Evolutionary conservation across 2,329 filamentous ascomycete genomes (phyloP).

Genomic region (Clarireedia homoeocarpa): DNA sequence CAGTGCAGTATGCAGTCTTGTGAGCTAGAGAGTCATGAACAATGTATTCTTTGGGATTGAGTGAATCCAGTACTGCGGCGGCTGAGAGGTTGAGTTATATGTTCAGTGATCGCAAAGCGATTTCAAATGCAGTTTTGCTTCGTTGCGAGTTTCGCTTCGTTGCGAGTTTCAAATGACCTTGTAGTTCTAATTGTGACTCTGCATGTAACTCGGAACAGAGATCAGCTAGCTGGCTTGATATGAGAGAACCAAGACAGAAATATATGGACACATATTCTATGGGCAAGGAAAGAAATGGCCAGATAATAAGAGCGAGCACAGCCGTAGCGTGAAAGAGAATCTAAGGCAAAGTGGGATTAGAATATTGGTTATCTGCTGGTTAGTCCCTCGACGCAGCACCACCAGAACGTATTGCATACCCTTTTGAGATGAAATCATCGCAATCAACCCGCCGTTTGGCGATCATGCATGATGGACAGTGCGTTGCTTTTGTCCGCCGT

Average conservation of each 20-base stretch:
- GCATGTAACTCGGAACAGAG: neutral
- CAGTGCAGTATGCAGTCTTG: neutral
- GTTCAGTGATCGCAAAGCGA: no score
- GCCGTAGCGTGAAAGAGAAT: no score
- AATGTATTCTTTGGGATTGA: no score
- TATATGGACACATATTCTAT: neutral
- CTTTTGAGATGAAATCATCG: neutral
- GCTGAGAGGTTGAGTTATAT: no score
- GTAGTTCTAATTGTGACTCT: neutral
- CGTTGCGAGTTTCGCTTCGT: neutral
- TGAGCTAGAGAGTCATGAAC: neutral
- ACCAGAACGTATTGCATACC: neutral
- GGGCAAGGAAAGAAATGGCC: neutral
- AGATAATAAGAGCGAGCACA: neutral
- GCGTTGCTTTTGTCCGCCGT: no score
- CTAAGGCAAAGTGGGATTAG: neutral
- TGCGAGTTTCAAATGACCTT: slow-evolving; percentile 2
- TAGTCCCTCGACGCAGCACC: neutral
- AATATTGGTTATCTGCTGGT: neutral
- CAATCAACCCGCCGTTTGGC: no score
- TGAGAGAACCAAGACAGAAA: neutral
- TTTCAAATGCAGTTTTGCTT: no score
- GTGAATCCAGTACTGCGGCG: no score
- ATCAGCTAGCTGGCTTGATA: neutral
- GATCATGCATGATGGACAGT: no score